Conservation (phyloP, 2,329 filamentous ascomycete species). For the Fusarium circinatum region DNA sequence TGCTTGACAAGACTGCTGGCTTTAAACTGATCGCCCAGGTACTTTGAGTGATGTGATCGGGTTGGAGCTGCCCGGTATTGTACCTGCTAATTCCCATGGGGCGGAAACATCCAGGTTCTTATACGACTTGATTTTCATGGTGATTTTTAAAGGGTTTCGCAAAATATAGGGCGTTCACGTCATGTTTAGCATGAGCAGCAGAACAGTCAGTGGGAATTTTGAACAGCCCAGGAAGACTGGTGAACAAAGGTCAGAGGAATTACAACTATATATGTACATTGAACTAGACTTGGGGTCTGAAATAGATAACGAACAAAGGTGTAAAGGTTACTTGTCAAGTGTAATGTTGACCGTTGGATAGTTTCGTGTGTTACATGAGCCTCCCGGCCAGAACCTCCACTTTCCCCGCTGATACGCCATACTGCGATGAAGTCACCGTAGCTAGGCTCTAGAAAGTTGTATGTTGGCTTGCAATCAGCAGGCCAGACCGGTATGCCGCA, state of each 20-base stretch:
- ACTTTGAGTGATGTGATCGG: neutral
- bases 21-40: neutral
- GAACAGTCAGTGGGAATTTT: rapidly evolving
- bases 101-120: rapidly evolving
- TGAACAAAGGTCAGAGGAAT: neutral
- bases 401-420: neutral
- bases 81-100: rapidly evolving
- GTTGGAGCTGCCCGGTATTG: rapidly evolving
- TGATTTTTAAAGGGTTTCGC: neutral
- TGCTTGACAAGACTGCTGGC: too few species aligned
- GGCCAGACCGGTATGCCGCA: rapidly evolving
- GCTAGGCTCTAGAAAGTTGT: too few species aligned
- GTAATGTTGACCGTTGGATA: neutral
- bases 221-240: rapidly evolving
- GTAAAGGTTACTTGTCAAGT: rapidly evolving
- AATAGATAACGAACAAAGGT: rapidly evolving
- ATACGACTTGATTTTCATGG: rapidly evolving
- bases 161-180: rapidly evolving
- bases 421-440: rapidly evolving
- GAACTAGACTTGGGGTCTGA: rapidly evolving
- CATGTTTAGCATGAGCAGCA: neutral
- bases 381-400: too few species aligned
- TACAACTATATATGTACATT: neutral
- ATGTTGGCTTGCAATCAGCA: rapidly evolving
- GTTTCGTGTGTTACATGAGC: neutral